phyloP scores from a whole-genome alignment of 768 basidiomycete species.

The Leccinum olivaceopallidum region DNA sequence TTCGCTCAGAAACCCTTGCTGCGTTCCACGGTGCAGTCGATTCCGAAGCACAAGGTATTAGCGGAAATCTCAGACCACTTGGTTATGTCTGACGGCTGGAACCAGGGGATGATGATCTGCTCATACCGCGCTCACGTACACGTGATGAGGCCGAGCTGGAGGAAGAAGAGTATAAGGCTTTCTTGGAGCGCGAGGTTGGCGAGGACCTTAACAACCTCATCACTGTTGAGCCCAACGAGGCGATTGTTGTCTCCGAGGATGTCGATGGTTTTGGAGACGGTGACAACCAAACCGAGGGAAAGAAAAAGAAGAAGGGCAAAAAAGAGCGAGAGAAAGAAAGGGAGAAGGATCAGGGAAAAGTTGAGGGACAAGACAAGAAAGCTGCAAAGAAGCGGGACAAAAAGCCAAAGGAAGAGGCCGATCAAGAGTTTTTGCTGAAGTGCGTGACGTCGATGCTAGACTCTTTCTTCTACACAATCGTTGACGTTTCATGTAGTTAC shows the following conservation, averaged over 20 bases:
- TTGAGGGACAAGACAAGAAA: slow-evolving; percentile 25
- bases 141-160: slow-evolving; percentile 75
- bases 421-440: slow-evolving; percentile 92
- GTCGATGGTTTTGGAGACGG: slow-evolving; percentile 30
- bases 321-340: slow-evolving; percentile 35
- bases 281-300: slow-evolving; percentile 28
- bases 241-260: slow-evolving; percentile 21
- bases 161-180: slow-evolving; percentile 83
- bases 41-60: slow-evolving; percentile 14
- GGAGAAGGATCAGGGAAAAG: slow-evolving; percentile 27
- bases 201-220: slow-evolving; percentile 70
- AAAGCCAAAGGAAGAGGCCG: slow-evolving; percentile 57
- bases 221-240: slow-evolving; percentile 41
- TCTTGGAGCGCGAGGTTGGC: slow-evolving; percentile 81
- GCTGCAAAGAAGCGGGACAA: slow-evolving; percentile 9
- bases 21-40: slow-evolving; percentile 65
- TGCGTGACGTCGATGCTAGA: slow-evolving; percentile 39
- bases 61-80: neutral
- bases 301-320: slow-evolving; percentile 37
- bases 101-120: slow-evolving; percentile 58
- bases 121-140: slow-evolving; percentile 74
- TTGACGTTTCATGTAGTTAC: slow-evolving; percentile 55
- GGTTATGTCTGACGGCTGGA: slow-evolving; percentile 2
- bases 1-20: slow-evolving; percentile 80
- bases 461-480: neutral